A percentile compares a stretch with the other conserved stretches of the same genome.
These are phyloP conservation scores for Phytophthora ramorum DNA, from an alignment of 352 stramenopile species.

Conservation along the genomic window DNA sequence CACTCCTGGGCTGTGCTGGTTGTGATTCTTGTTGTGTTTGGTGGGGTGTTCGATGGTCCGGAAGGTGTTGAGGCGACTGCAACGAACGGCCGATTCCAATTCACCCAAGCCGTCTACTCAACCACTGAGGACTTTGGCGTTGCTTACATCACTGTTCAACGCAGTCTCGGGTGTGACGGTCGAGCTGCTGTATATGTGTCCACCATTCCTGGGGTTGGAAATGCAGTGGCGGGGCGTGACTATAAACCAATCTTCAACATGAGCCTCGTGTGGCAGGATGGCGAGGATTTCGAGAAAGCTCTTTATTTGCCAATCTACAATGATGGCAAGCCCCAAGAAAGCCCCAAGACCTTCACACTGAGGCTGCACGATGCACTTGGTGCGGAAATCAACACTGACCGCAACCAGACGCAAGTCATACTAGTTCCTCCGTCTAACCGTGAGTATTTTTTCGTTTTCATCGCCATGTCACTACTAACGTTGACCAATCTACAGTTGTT, in stretches of 20 bases:
- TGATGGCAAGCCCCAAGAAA: slow-evolving; percentile 59
- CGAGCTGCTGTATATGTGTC: slow-evolving; percentile 73
- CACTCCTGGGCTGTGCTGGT: slow-evolving; percentile 1
- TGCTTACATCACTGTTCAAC: slow-evolving; percentile 67
- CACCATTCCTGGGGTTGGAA: slow-evolving; percentile 45
- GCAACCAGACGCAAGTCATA: slow-evolving; percentile 51
- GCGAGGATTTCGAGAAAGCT: slow-evolving; percentile 70
- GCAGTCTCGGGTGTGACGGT: slow-evolving; percentile 66
- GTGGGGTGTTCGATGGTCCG: neutral
- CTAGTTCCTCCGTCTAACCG: slow-evolving; percentile 62
- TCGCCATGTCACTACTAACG: neutral
- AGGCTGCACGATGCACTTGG: slow-evolving; percentile 65
- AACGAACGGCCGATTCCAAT: slow-evolving; percentile 63
- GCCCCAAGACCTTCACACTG: slow-evolving; percentile 57
- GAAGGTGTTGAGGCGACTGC: slow-evolving; percentile 11
- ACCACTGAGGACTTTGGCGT: slow-evolving; percentile 75
- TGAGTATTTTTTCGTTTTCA: slow-evolving; percentile 24
- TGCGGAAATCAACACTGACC: slow-evolving; percentile 59
- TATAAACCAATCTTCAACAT: slow-evolving; percentile 68
- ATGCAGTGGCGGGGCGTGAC: slow-evolving; percentile 58
- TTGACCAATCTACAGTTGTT: slow-evolving; percentile 37
- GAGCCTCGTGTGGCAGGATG: slow-evolving; percentile 81
- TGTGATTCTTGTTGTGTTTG: neutral
- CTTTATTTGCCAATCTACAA: slow-evolving; percentile 74
- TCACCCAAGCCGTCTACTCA: slow-evolving; percentile 56